These are phyloP conservation scores for Wolfiporia cocos DNA, from an alignment of 1,284 basidiomycete genomes.

Conservation along the genomic window DNA sequence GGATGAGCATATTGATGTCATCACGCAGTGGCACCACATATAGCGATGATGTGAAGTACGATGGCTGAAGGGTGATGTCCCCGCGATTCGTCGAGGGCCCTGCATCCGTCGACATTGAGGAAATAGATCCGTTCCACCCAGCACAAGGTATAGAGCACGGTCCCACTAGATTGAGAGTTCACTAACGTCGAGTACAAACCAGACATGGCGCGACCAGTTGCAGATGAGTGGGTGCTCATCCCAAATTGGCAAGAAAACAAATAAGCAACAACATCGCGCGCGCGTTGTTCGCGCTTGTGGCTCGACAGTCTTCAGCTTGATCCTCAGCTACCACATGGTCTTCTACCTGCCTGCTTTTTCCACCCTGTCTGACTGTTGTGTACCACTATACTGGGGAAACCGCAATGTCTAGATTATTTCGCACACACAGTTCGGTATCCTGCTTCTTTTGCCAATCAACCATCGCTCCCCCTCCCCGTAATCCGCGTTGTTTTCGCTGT, in stretches of 20 bases:
- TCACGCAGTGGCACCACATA: conserved; percentile 61
- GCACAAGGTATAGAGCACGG: no score
- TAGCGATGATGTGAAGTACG: conserved; percentile 69
- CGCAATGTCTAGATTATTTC: conserved; percentile 28
- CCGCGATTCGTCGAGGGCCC: conserved; percentile 44
- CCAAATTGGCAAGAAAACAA: conserved; percentile 6
- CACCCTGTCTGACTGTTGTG: neutral
- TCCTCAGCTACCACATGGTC: no score
- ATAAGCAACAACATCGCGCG: conserved; percentile 16
- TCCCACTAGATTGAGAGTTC: no score
- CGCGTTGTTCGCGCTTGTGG: conserved; percentile 15
- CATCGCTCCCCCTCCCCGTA: conserved; percentile 34
- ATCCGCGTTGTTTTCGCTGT: conserved; percentile 57
- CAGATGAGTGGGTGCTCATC: no score
- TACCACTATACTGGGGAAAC: neutral
- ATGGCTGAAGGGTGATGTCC: conserved; percentile 58
- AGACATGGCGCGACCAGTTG: no score
- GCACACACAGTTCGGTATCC: conserved; percentile 24
- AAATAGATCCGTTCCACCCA: no score
- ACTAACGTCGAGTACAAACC: no score
- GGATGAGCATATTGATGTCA: conserved; percentile 50
- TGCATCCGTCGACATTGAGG: conserved; percentile 33
- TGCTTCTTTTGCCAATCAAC: conserved; percentile 67
- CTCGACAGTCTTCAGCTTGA: no score
- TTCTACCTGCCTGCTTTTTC: no score